Conservation (phyloP, 371 early-diverging fungal species). For the Synchytrium microbalum region DNA sequence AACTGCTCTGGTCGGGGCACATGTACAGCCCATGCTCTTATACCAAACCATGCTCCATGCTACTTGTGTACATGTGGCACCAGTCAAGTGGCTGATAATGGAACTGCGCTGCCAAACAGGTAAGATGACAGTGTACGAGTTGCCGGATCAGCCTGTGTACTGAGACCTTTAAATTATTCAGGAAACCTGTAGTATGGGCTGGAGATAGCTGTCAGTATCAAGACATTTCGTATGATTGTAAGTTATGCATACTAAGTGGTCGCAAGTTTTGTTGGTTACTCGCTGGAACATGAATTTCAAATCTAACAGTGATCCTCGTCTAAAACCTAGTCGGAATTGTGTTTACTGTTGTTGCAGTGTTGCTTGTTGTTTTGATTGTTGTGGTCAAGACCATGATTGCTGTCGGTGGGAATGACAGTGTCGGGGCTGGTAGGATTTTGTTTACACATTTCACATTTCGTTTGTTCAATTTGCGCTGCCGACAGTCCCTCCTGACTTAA, state of each 20-base stretch:
- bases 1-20: background rate
- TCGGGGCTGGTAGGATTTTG: background rate
- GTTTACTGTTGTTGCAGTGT: background rate
- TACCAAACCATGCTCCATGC: background rate
- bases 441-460: too few relatives aligned
- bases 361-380: background rate
- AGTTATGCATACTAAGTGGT: too few relatives aligned
- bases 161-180: background rate
- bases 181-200: constrained; percentile 1
- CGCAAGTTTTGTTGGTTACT: too few relatives aligned
- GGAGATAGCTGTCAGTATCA: constrained; percentile 1
- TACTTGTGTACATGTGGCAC: background rate
- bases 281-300: background rate
- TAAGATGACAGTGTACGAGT: too few relatives aligned
- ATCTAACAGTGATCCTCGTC: background rate
- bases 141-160: too few relatives aligned
- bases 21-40: background rate
- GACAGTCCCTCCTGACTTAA: too few relatives aligned
- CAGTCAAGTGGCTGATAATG: background rate
- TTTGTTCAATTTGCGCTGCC: too few relatives aligned
- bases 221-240: constrained; percentile 1
- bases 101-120: background rate
- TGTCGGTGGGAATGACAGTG: background rate
- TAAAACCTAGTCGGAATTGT: background rate
- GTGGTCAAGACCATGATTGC: background rate